A percentile compares a stretch with the other conserved stretches of the same genome.
Evolutionary conservation across 352 stramenopile species (phyloP).

Genomic region (Peronospora belbahrii): DNA sequence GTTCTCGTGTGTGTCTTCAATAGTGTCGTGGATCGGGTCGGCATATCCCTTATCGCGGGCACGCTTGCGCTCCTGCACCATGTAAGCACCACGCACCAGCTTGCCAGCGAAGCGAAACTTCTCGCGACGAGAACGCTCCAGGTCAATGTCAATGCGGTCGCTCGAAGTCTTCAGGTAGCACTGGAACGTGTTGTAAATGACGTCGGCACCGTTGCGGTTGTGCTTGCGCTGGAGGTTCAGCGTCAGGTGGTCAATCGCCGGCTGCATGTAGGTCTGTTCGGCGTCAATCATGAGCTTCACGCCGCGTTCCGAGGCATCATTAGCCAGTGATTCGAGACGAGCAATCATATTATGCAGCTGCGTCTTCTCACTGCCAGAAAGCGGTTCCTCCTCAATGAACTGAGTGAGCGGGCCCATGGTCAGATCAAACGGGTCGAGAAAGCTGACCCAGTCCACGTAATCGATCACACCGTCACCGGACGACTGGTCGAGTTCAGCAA

Average conservation of each 20-base stretch:
- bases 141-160: slow-evolving; percentile 86
- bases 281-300: slow-evolving; percentile 97
- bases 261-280: slow-evolving; percentile 97
- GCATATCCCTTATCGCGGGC: slow-evolving; percentile 66
- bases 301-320: slow-evolving; percentile 49
- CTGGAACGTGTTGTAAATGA: slow-evolving; percentile 98
- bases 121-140: slow-evolving; percentile 87
- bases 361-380: slow-evolving; percentile 82
- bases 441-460: slow-evolving; percentile 93
- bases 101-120: slow-evolving; percentile 95
- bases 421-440: slow-evolving; percentile 88
- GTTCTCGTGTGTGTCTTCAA: slow-evolving; percentile 90
- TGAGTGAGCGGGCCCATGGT: slow-evolving; percentile 81
- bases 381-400: slow-evolving; percentile 78
- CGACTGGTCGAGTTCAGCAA: slow-evolving; percentile 52
- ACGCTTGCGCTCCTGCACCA: slow-evolving; percentile 93
- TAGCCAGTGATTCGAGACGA: slow-evolving; percentile 65
- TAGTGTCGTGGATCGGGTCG: slow-evolving; percentile 90
- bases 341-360: slow-evolving; percentile 89
- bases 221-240: slow-evolving; percentile 84
- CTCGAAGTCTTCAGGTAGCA: slow-evolving; percentile 94
- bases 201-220: slow-evolving; percentile 77
- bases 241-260: slow-evolving; percentile 93
- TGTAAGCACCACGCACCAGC: slow-evolving; percentile 97
- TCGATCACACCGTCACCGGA: slow-evolving; percentile 80